Conservation (phyloP, 2,329 filamentous ascomycete genomes). For the Aspergillus brasiliensis region DNA sequence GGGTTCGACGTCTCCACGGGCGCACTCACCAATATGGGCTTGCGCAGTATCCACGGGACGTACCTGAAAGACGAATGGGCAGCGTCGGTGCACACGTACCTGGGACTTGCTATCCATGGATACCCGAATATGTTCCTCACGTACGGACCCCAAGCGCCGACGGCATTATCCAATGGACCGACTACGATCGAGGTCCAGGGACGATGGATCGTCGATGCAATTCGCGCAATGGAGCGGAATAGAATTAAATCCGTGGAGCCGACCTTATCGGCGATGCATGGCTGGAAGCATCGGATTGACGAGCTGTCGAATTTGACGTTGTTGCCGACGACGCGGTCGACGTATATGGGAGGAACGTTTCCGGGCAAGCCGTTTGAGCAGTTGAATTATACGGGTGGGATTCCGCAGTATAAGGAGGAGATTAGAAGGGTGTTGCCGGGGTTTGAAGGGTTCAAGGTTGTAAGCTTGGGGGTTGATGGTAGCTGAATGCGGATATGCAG, state of each 20-base stretch:
- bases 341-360: conserved; percentile 60
- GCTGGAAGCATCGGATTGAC: conserved; percentile 54
- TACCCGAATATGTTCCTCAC: conserved; percentile 56
- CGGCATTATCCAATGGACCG: conserved; percentile 59
- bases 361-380: conserved; percentile 58
- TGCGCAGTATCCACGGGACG: conserved; percentile 36
- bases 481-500: too few species aligned
- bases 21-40: conserved; percentile 42
- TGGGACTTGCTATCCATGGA: conserved; percentile 46
- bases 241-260: conserved; percentile 56
- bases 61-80: conserved; percentile 42
- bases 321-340: conserved; percentile 53
- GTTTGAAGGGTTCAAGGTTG: conserved; percentile 8
- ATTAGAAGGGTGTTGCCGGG: conserved; percentile 11
- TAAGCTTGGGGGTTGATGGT: not conserved
- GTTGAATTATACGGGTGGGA: conserved; percentile 44
- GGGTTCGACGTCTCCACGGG: conserved; percentile 50
- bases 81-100: conserved; percentile 40
- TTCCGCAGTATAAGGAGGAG: conserved; percentile 18
- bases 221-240: conserved; percentile 51
- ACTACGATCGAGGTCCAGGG: conserved; percentile 59
- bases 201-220: conserved; percentile 56
- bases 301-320: conserved; percentile 50
- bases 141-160: conserved; percentile 61
- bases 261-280: conserved; percentile 46